Percentiles rank a stretch among this genome's conserved stretches.
phyloP scores from a whole-genome alignment of 306 rosid genomes.

The Glycine tomentella region DNA sequence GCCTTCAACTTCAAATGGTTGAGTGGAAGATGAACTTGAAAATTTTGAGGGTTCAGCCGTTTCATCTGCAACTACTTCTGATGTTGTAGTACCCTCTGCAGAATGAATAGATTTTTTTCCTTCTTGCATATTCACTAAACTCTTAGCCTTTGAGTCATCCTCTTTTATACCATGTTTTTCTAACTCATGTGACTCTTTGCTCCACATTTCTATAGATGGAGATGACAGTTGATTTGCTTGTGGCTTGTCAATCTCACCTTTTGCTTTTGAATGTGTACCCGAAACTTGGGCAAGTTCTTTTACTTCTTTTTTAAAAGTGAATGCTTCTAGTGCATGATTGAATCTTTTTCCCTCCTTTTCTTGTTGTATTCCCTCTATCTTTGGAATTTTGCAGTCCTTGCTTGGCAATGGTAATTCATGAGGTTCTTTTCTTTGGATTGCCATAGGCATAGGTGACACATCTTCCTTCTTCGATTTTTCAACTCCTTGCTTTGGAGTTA shows the following conservation, averaged over 20 bases:
- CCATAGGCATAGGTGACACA: conserved; percentile 6
- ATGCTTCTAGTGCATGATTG: conserved; percentile 23
- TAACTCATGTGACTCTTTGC: background rate
- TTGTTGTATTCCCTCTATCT: conserved; percentile 10
- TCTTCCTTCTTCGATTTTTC: conserved; percentile 34
- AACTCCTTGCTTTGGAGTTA: conserved; percentile 21
- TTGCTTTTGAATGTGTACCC: conserved; percentile 2
- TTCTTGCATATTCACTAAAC: background rate
- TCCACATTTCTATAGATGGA: background rate
- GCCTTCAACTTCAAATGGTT: conserved; percentile 32
- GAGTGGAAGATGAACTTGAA: conserved; percentile 6
- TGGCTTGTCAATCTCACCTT: conserved; percentile 33
- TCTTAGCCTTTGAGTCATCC: background rate
- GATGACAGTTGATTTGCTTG: background rate
- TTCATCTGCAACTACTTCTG: conserved; percentile 21
- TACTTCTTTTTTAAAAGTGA: conserved; percentile 5
- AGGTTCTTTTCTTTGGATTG: conserved; percentile 38
- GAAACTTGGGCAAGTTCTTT: conserved; percentile 1
- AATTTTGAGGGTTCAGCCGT: conserved; percentile 12
- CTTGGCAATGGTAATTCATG: conserved; percentile 33
- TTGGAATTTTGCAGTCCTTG: conserved; percentile 32
- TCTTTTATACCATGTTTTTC: conserved; percentile 2
- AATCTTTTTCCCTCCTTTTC: conserved; percentile 7
- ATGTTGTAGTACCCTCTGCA: conserved; percentile 18
- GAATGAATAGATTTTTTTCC: conserved; percentile 11